Percentiles rank a stretch among this genome's conserved stretches.
phyloP scores from a whole-genome alignment of 75 land plant species.

The Cunninghamia lanceolata region DNA sequence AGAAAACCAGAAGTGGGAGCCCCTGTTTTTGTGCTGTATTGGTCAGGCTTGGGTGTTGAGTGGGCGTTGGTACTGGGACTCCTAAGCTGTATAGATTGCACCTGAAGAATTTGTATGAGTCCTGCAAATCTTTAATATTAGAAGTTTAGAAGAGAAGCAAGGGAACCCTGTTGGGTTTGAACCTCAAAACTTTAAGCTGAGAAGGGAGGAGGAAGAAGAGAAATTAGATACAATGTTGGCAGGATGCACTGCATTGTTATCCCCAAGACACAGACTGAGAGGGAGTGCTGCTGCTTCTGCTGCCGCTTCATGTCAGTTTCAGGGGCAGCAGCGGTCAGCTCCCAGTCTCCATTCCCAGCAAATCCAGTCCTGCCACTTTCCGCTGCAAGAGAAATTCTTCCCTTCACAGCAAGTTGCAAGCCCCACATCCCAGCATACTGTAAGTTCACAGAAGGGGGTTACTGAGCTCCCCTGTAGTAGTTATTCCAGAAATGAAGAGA shows the following conservation, averaged over 20 bases:
- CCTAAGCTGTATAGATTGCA: background rate
- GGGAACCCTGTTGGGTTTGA: background rate
- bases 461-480: background rate
- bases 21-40: background rate
- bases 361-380: conserved; percentile 14
- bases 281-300: background rate
- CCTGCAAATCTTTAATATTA: background rate
- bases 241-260: conserved; percentile 11
- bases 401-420: conserved; percentile 10
- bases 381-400: conserved; percentile 7
- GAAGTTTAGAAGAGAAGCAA: background rate
- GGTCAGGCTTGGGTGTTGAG: background rate
- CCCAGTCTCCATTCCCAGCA: conserved; percentile 10
- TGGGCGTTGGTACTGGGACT: background rate
- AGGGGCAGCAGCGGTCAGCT: conserved; percentile 4
- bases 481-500: conserved; percentile 9
- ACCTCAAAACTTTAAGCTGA: background rate
- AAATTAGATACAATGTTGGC: conserved; percentile 8
- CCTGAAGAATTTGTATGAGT: background rate
- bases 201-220: background rate
- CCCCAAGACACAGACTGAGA: conserved; percentile 13
- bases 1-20: background rate
- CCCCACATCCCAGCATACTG: conserved; percentile 14
- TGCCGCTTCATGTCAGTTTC: conserved; percentile 6
- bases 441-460: conserved; percentile 7